Evolutionary conservation across 495 filamentous ascomycete species (phyloP).

Genomic region (Schizothecium vesticola): DNA sequence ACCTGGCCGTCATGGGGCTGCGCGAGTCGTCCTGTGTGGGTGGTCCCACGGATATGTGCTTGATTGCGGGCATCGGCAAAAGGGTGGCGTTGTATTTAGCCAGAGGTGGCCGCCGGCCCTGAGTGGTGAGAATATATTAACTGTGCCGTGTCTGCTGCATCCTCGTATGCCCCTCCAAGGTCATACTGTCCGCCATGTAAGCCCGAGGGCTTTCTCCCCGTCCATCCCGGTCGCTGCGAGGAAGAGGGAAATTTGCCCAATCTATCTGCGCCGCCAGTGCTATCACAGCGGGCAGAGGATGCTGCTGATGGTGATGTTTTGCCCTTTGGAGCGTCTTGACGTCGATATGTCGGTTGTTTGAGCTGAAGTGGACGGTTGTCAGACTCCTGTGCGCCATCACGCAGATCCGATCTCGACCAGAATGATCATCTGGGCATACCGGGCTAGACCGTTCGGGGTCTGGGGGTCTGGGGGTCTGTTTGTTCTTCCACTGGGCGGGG

Average conservation of each 20-base stretch:
- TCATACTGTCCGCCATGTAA: constrained; percentile 8
- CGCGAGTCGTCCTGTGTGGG: constrained; percentile 8
- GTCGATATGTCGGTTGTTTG: background rate
- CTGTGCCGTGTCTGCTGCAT: constrained; percentile 30
- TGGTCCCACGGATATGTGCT: constrained; percentile 11
- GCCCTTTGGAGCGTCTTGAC: background rate
- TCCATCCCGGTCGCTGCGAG: constrained; percentile 6
- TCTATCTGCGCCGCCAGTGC: constrained; percentile 17
- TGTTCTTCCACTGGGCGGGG: background rate
- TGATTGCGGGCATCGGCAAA: constrained; percentile 29
- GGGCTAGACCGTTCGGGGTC: background rate
- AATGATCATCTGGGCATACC: background rate
- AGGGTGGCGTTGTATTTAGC: constrained; percentile 29
- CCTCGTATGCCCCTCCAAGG: constrained; percentile 18
- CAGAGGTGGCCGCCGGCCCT: constrained; percentile 27
- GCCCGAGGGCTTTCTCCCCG: constrained; percentile 9
- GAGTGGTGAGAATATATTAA: constrained; percentile 30
- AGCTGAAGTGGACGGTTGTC: background rate
- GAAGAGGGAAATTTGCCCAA: constrained; percentile 22
- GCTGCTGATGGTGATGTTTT: background rate
- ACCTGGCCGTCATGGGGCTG: constrained; percentile 23
- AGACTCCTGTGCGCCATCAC: background rate
- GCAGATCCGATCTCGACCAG: background rate
- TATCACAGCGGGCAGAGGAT: background rate
- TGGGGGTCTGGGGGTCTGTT: background rate